phyloP scores from a whole-genome alignment of 1,284 basidiomycete species.

The Leccinum pachyderme region DNA sequence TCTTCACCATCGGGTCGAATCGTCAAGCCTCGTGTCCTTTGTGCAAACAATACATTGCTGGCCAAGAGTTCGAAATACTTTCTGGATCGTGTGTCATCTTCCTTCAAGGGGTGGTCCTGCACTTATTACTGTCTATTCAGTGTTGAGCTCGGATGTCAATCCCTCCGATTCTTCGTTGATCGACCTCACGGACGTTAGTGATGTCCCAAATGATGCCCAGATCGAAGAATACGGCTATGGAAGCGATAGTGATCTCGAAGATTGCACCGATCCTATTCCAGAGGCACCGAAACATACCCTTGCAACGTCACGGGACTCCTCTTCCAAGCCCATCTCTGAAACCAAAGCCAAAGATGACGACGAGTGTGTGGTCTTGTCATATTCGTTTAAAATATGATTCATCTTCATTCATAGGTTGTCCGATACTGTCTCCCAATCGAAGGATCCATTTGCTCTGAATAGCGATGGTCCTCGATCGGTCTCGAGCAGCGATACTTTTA shows the following conservation, averaged over 20 bases:
- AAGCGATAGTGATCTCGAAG: not conserved
- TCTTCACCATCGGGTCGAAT: not conserved
- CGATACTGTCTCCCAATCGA: not conserved
- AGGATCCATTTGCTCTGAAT: not conserved
- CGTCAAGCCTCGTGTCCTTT: not conserved
- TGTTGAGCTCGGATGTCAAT: not conserved
- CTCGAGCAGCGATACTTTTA: not conserved
- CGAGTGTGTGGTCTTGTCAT: not conserved
- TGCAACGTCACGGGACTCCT: not conserved
- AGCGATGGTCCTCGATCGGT: not conserved
- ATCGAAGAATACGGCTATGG: not conserved
- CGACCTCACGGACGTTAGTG: not conserved
- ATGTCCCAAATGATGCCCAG: not conserved
- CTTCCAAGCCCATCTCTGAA: not conserved
- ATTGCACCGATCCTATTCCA: not conserved
- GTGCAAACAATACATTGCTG: not conserved
- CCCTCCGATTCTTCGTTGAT: not conserved
- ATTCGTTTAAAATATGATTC: not conserved
- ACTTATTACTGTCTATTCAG: not conserved
- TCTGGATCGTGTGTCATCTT: not conserved
- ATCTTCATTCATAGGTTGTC: not conserved
- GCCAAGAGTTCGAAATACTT: not conserved
- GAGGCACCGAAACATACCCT: not conserved
- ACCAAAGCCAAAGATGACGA: not conserved
- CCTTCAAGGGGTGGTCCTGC: not conserved